Conservation (phyloP, 805 yeast genomes). For the Kuraishia ogatae region DNA sequence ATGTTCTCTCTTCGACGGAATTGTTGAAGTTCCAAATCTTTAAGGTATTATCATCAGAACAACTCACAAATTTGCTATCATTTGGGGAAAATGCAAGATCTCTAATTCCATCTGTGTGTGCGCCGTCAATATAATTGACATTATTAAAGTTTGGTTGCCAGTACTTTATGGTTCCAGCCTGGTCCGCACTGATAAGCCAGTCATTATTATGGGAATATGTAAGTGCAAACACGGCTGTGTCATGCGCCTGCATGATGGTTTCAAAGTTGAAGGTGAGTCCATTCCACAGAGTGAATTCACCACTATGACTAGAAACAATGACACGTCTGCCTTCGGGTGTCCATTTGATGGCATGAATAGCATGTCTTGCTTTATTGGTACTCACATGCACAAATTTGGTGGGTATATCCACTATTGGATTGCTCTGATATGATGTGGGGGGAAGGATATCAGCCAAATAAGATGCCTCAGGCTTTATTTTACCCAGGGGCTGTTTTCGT, state of each 20-base stretch:
- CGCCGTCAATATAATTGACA: slow-evolving; percentile 67
- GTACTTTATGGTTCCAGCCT: slow-evolving; percentile 82
- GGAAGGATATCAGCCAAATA: slow-evolving; percentile 59
- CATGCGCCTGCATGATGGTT: slow-evolving; percentile 98
- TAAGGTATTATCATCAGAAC: slow-evolving; percentile 84
- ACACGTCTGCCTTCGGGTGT: slow-evolving; percentile 94
- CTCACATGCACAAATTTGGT: slow-evolving; percentile 85
- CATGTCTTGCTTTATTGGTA: slow-evolving; percentile 85
- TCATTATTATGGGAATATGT: slow-evolving; percentile 85
- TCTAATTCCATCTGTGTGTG: slow-evolving; percentile 75
- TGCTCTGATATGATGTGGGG: slow-evolving; percentile 45
- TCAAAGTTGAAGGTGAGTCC: slow-evolving; percentile 94
- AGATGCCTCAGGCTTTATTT: slow-evolving; percentile 60
- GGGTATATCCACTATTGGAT: slow-evolving; percentile 54
- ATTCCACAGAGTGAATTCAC: slow-evolving; percentile 96
- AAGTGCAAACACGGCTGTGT: slow-evolving; percentile 72
- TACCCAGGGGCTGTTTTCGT: slow-evolving; percentile 34
- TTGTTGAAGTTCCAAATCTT: slow-evolving; percentile 94
- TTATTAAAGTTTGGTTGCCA: slow-evolving; percentile 99
- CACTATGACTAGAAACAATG: slow-evolving; percentile 83
- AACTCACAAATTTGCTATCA: slow-evolving; percentile 86
- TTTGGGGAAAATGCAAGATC: slow-evolving; percentile 87
- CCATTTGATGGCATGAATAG: slow-evolving; percentile 86
- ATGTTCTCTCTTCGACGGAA: slow-evolving; percentile 69
- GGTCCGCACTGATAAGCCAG: slow-evolving; percentile 93